phyloP scores from a whole-genome alignment of 768 basidiomycete species.

The Nidularia sp. region DNA sequence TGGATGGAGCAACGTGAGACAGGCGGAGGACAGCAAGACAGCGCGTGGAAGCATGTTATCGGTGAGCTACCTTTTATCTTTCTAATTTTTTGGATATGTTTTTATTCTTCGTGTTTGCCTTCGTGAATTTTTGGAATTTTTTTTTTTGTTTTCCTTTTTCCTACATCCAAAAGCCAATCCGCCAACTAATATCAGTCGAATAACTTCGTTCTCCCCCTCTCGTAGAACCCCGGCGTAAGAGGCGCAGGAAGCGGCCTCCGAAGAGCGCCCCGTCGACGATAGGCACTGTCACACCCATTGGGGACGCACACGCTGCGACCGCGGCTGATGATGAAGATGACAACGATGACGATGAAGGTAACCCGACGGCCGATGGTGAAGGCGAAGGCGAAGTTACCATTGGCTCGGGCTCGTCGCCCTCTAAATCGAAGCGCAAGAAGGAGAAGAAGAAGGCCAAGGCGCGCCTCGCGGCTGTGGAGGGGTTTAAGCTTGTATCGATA shows the following conservation, averaged over 20 bases:
- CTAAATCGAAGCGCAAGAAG: too few relatives aligned
- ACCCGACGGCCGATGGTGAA: neutral
- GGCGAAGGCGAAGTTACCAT: too few relatives aligned
- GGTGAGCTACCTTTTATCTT: slow-evolving; percentile 10
- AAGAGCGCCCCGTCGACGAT: neutral
- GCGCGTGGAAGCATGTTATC: slow-evolving; percentile 11
- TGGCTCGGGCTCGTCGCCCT: too few relatives aligned
- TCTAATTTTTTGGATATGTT: neutral
- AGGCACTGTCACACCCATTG: neutral
- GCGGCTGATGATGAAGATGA: slow-evolving; percentile 12
- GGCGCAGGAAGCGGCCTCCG: neutral
- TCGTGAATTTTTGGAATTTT: neutral
- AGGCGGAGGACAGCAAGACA: slow-evolving; percentile 5
- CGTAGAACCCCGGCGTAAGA: slow-evolving; percentile 13
- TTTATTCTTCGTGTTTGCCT: neutral
- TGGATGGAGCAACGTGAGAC: slow-evolving; percentile 44
- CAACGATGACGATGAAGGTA: neutral
- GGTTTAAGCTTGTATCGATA: neutral
- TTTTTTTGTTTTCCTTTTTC: neutral
- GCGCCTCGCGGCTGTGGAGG: neutral
- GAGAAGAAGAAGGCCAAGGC: neutral
- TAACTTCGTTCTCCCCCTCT: slow-evolving; percentile 4
- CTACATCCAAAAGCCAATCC: neutral
- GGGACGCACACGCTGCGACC: neutral
- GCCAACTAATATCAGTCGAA: slow-evolving; percentile 15